Percentiles rank a stretch among this genome's conserved stretches.
Evolutionary conservation across 352 stramenopile species (phyloP).

Genomic region (Globisporangium nagaii): DNA sequence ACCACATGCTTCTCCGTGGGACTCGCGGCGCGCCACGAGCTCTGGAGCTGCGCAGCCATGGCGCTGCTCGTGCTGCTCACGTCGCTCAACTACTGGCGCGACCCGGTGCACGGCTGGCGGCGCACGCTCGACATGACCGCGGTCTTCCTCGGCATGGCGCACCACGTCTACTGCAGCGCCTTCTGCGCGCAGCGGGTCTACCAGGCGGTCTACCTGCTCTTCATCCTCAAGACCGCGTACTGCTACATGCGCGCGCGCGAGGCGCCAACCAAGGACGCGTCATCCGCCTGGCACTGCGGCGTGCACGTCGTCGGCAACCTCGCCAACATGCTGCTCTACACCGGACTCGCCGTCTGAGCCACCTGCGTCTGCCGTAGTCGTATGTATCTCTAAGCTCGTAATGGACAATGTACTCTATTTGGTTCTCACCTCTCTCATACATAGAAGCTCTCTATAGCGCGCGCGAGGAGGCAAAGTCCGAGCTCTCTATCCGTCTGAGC

Average conservation of each 20-base stretch:
- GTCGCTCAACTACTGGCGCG: constrained; percentile 83
- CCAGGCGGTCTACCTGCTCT: constrained; percentile 55
- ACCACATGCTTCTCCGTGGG: constrained; percentile 59
- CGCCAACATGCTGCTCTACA: constrained; percentile 75
- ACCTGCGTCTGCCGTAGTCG: no score
- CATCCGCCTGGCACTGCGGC: constrained; percentile 73
- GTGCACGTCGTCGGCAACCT: constrained; percentile 75
- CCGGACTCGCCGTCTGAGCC: constrained; percentile 45
- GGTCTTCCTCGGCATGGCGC: constrained; percentile 46
- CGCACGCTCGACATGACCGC: constrained; percentile 63
- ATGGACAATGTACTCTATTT: background rate
- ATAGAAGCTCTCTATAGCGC: constrained; percentile 21
- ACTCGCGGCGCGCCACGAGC: constrained; percentile 37
- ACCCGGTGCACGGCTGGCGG: constrained; percentile 69
- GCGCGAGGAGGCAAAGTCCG: constrained; percentile 50
- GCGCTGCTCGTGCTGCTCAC: constrained; percentile 70
- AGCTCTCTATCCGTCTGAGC: constrained; percentile 41
- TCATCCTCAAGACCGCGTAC: constrained; percentile 62
- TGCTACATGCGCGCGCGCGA: constrained; percentile 69
- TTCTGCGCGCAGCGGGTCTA: constrained; percentile 49
- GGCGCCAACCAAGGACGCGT: constrained; percentile 53
- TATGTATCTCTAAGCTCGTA: background rate
- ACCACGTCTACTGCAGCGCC: constrained; percentile 61
- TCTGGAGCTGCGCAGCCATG: constrained; percentile 60
- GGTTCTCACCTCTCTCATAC: background rate